Conservation (phyloP, 108 stramenopile genomes). For the Fragilariopsis cylindrus region DNA sequence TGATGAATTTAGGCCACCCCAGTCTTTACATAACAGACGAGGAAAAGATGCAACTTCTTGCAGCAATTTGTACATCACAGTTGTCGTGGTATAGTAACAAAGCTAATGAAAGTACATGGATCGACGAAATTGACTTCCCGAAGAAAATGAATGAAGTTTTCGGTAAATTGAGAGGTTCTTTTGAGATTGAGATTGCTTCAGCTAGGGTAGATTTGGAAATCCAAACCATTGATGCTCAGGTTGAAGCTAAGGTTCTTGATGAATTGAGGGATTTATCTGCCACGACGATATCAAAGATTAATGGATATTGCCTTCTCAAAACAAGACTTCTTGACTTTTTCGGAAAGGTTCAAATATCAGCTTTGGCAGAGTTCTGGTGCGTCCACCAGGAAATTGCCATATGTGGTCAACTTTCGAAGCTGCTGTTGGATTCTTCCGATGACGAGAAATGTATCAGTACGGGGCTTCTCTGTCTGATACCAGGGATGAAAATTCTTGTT, state of each 20-base stretch:
- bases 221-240: conserved; percentile 60
- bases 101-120: conserved; percentile 7
- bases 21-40: conserved; percentile 49
- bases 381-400: conserved; percentile 52
- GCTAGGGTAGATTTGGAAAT: conserved; percentile 58
- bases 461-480: background rate
- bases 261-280: conserved; percentile 23
- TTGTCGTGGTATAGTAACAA: conserved; percentile 76
- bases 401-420: conserved; percentile 37
- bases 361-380: conserved; percentile 70
- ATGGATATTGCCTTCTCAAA: conserved; percentile 14
- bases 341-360: conserved; percentile 60
- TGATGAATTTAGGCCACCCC: conserved; percentile 57
- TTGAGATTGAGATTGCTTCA: conserved; percentile 19
- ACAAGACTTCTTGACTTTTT: conserved; percentile 39
- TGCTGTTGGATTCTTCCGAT: conserved; percentile 27
- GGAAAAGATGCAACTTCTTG: conserved; percentile 60
- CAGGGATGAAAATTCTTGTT: conserved; percentile 41
- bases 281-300: conserved; percentile 6
- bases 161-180: conserved; percentile 18
- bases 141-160: conserved; percentile 10
- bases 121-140: conserved; percentile 17
- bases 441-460: conserved; percentile 10
- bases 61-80: conserved; percentile 74
- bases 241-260: conserved; percentile 57